These are phyloP conservation scores for Aspergillus candidus DNA, from an alignment of 2,329 filamentous ascomycete genomes.

Conservation along the genomic window DNA sequence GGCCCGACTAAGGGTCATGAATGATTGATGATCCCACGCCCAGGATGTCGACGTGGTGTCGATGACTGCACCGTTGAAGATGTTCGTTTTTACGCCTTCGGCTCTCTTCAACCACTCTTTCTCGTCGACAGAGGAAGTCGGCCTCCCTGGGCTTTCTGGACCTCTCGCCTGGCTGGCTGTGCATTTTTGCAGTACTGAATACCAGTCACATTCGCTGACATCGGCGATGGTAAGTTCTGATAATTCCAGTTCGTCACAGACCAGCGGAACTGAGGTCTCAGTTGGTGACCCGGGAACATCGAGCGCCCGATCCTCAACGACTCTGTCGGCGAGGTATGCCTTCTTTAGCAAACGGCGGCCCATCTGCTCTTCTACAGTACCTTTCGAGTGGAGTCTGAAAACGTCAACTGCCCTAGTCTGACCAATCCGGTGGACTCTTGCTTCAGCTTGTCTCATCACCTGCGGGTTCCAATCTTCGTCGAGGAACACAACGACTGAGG, in stretches of 20 bases:
- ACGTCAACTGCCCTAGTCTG: constrained; percentile 50
- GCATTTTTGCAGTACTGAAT: constrained; percentile 35
- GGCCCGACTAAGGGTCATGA: constrained; percentile 30
- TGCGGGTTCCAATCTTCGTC: constrained; percentile 54
- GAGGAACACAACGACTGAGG: constrained; percentile 52
- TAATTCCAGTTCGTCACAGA: background rate
- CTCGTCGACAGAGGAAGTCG: constrained; percentile 41
- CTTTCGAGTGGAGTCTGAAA: constrained; percentile 52
- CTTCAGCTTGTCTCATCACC: constrained; percentile 49
- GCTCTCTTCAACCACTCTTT: constrained; percentile 51
- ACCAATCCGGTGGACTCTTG: constrained; percentile 50
- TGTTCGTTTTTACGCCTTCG: constrained; percentile 52
- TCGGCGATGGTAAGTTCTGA: background rate
- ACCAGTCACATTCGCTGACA: constrained; percentile 21
- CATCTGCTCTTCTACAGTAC: constrained; percentile 56
- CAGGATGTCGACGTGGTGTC: constrained; percentile 21
- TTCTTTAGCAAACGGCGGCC: constrained; percentile 55
- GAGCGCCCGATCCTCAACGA: constrained; percentile 44
- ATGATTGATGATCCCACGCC: constrained; percentile 30
- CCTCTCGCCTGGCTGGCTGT: background rate
- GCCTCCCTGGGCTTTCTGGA: background rate
- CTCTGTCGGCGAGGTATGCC: constrained; percentile 55
- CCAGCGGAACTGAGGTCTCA: too few relatives aligned
- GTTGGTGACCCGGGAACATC: too few relatives aligned
- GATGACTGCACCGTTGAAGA: constrained; percentile 52